Percentiles rank a stretch among this genome's conserved stretches.
Conservation (phyloP, 805 yeast genomes). For the Pachysolen tannophilus region DNA sequence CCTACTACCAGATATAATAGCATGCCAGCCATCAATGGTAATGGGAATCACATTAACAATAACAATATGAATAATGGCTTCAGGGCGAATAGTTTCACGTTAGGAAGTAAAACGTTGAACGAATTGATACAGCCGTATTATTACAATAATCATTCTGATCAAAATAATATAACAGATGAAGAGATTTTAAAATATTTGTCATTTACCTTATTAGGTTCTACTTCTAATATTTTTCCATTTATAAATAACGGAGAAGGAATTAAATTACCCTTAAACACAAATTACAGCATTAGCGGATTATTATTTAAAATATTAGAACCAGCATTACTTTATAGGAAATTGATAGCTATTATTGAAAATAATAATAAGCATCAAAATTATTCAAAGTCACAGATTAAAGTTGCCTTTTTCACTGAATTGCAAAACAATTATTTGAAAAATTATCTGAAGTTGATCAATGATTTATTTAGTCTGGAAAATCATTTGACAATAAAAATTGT, state of each 20-base stretch:
- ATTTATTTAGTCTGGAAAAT: conserved; percentile 21
- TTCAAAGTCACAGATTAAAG: conserved; percentile 44
- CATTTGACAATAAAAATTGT: conserved; percentile 25
- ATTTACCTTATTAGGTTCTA: conserved; percentile 54
- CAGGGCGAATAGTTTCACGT: conserved; percentile 6
- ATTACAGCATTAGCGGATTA: conserved; percentile 48
- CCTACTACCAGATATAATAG: not conserved
- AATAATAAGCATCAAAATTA: conserved; percentile 16
- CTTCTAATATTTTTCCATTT: conserved; percentile 47
- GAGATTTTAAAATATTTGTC: conserved; percentile 39
- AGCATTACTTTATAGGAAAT: conserved; percentile 51
- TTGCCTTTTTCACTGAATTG: conserved; percentile 47
- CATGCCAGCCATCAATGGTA: conserved; percentile 1
- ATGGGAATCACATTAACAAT: not conserved
- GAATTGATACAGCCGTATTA: conserved; percentile 23
- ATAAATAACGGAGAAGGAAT: conserved; percentile 21
- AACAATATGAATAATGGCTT: not conserved
- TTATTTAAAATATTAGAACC: conserved; percentile 59
- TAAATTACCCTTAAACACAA: conserved; percentile 42
- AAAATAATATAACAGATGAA: conserved; percentile 25
- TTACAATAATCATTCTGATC: conserved; percentile 22
- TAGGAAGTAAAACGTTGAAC: conserved; percentile 18
- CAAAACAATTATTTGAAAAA: conserved; percentile 29
- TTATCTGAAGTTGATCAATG: conserved; percentile 30
- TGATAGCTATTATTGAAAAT: conserved; percentile 26